Percentiles rank a stretch among this genome's conserved stretches.
Conservation (phyloP, 495 filamentous ascomycete genomes). For the Aspergillus wentii region DNA sequence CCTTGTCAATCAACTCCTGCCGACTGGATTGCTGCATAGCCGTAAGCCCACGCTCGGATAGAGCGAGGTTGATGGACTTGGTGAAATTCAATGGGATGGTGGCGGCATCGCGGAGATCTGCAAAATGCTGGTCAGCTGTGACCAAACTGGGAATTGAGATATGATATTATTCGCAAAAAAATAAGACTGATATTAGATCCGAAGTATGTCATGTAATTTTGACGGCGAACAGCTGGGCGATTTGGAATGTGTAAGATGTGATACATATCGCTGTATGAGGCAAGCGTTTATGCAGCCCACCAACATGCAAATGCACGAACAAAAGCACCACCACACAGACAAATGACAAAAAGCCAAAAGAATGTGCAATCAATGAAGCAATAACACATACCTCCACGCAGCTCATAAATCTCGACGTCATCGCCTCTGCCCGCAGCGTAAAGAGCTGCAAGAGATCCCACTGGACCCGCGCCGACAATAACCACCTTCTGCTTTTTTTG, state of each 20-base stretch:
- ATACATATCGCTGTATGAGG: too few relatives aligned
- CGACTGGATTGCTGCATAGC: constrained; percentile 66
- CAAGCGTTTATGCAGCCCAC: too few relatives aligned
- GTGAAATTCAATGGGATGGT: constrained; percentile 92
- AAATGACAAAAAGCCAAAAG: too few relatives aligned
- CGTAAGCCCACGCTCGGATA: constrained; percentile 92
- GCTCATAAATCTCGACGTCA: constrained; percentile 90
- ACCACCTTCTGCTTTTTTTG: constrained; percentile 61
- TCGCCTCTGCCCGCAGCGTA: constrained; percentile 86
- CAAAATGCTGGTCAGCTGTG: neutral
- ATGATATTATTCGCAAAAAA: constrained; percentile 1
- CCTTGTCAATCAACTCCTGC: constrained; percentile 61
- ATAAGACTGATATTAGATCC: too few relatives aligned
- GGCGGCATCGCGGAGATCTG: constrained; percentile 79
- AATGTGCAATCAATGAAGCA: constrained; percentile 6
- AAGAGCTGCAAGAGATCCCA: constrained; percentile 84
- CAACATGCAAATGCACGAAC: too few relatives aligned
- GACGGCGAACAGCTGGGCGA: too few relatives aligned
- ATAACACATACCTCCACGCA: constrained; percentile 71
- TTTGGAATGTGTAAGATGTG: too few relatives aligned
- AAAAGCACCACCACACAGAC: too few relatives aligned
- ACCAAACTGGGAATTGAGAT: constrained; percentile 1
- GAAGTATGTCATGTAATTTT: too few relatives aligned
- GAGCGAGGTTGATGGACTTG: constrained; percentile 92
- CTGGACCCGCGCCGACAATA: constrained; percentile 86